Evolutionary conservation across 192 early-diverging fungal species (phyloP).

Genomic region (Coemansia umbellata): DNA sequence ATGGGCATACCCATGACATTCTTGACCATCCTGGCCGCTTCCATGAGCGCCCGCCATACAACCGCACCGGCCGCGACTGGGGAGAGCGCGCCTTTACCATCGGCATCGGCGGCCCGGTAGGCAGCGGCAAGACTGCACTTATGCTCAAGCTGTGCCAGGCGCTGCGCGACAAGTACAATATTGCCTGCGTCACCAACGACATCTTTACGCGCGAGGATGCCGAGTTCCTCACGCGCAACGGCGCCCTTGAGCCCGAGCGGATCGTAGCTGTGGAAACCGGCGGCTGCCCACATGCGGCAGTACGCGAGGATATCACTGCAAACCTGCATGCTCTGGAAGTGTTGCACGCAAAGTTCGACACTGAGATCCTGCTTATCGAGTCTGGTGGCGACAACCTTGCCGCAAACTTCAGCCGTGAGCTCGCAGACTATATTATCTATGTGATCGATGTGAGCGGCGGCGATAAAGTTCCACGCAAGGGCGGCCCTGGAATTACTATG

Average conservation of each 20-base stretch:
- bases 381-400: conserved; percentile 93
- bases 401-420: conserved; percentile 72
- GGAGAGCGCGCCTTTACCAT: conserved; percentile 90
- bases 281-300: conserved; percentile 94
- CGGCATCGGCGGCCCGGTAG: conserved; percentile 94
- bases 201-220: conserved; percentile 97
- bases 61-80: conserved; percentile 78
- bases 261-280: conserved; percentile 95
- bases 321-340: conserved; percentile 87
- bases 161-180: conserved; percentile 74
- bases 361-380: conserved; percentile 85
- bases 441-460: conserved; percentile 98
- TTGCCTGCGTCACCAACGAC: conserved; percentile 95
- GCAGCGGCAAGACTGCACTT: conserved; percentile 91
- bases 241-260: conserved; percentile 81
- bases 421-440: conserved; percentile 94
- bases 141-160: conserved; percentile 86
- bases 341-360: conserved; percentile 80
- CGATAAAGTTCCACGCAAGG: conserved; percentile 96
- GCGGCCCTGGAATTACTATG: conserved; percentile 96
- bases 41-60: conserved; percentile 68
- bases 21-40: conserved; percentile 84
- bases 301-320: conserved; percentile 93
- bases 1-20: conserved; percentile 89
- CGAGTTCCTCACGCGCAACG: conserved; percentile 87